Percentiles rank a stretch among this genome's conserved stretches.
phyloP scores from a whole-genome alignment of 495 filamentous ascomycete species.

The Cercophora scortea region DNA sequence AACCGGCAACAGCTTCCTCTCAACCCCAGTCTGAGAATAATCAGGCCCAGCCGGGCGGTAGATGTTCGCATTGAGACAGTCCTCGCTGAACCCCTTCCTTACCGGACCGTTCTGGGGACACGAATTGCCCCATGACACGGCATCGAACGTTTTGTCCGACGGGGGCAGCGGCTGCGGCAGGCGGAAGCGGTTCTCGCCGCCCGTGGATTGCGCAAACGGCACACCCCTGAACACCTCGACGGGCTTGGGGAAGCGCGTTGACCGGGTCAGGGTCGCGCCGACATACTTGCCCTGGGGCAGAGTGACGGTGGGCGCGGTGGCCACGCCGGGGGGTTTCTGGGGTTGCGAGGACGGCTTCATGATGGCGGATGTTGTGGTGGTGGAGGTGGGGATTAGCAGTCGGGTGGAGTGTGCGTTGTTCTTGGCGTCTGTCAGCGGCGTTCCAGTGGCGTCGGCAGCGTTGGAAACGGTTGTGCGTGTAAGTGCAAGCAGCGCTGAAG shows the following conservation, averaged over 20 bases:
- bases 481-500: no score
- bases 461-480: no score
- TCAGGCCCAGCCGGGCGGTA: conserved; percentile 29
- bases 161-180: conserved; percentile 35
- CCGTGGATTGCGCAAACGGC: conserved; percentile 50
- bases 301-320: conserved; percentile 23
- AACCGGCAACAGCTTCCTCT: conserved; percentile 43
- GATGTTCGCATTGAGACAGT: conserved; percentile 46
- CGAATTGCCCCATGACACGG: conserved; percentile 32
- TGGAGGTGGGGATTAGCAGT: background rate
- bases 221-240: conserved; percentile 54
- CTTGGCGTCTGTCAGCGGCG: no score
- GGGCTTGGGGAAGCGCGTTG: conserved; percentile 31
- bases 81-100: conserved; percentile 29
- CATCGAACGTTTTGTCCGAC: conserved; percentile 29
- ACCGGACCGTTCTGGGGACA: conserved; percentile 30
- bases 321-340: no score
- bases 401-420: no score
- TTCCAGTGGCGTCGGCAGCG: no score
- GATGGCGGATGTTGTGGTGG: background rate
- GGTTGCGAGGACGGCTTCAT: background rate
- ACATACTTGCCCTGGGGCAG: conserved; percentile 49
- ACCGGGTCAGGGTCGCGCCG: conserved; percentile 35
- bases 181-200: conserved; percentile 48
- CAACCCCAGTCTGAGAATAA: background rate